phyloP scores from a whole-genome alignment of 23 red algal species.

The Cyanidioschyzon merolae region DNA sequence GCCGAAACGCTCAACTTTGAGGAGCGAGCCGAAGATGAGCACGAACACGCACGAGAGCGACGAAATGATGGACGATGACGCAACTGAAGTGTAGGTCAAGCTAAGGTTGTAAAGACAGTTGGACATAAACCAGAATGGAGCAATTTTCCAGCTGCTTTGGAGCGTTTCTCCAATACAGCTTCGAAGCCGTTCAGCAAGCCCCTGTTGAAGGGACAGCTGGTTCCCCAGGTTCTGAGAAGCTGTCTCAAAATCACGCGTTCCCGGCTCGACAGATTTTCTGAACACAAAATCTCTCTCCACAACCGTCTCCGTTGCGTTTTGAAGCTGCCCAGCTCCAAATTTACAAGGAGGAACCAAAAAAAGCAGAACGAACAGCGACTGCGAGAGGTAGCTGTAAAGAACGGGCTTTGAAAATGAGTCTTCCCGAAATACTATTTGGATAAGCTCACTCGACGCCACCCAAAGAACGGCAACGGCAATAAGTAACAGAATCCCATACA shows the following conservation, averaged over 20 bases:
- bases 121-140: slow-evolving; percentile 54
- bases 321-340: too few relatives aligned
- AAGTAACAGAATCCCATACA: slow-evolving; percentile 42
- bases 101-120: slow-evolving; percentile 63
- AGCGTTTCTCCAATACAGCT: too few relatives aligned
- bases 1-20: slow-evolving; percentile 41
- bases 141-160: slow-evolving; percentile 15
- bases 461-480: slow-evolving; percentile 71
- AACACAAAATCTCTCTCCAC: too few relatives aligned
- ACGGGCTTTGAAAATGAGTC: slow-evolving; percentile 31
- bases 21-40: slow-evolving; percentile 41
- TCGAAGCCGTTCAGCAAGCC: too few relatives aligned
- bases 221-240: too few relatives aligned
- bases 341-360: too few relatives aligned
- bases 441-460: slow-evolving; percentile 63
- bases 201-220: too few relatives aligned
- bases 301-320: too few relatives aligned
- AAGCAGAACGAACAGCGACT: slow-evolving; percentile 53
- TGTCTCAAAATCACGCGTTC: too few relatives aligned
- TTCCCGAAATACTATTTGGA: slow-evolving; percentile 52
- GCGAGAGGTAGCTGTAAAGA: slow-evolving; percentile 64
- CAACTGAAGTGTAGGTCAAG: slow-evolving; percentile 61
- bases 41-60: slow-evolving; percentile 67
- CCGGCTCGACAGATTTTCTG: too few relatives aligned
- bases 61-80: slow-evolving; percentile 66